Base-by-base conservation (phyloP, 495 filamentous ascomycete genomes). In the Neurospora terricola region DNA sequence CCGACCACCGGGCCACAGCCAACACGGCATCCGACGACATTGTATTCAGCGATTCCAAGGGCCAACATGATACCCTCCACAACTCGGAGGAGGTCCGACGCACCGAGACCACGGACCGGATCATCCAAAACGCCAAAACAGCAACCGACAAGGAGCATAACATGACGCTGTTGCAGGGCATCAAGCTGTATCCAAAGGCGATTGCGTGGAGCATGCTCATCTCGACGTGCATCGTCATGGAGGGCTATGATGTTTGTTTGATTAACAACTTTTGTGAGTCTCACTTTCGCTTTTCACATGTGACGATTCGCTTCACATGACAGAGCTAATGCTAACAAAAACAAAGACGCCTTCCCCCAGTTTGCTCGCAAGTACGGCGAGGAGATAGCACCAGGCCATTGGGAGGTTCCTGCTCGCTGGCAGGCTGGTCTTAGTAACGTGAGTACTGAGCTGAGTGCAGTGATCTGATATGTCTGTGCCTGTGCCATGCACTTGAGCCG, bases 351-450 rank as follows among this genome's bases (percentile, higher is more conserved):
- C 27, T 87, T 87, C 69, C 83, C 83, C 0, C 83, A 87, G 76
- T 94, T 93, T 84, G 91, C 90, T 76, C 80, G 80, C 73, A 92
- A 91, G 74, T 94, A 93, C 78, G 92, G 92, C 38, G 83, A 88
- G 71, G 76, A 82, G 75, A 72, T 86, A 14, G 66, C 83, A 2
- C 79, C 89, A 69, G 90, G 89, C n/a, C 76, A 80, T 4, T 93
- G 91, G 79, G 85, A 93, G 76, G 84, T 94, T 10, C 82, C 91
- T 18, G 91, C 92, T 16, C 78, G 89, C 73, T 95, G 92, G 92
- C 91, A 94, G 82, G 83, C 92, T 9, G 92, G 91, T 72, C 82
- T 95, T 43, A 91, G 89, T 73, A 94, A 94, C 77, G 92, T 86
- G 70, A 80, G 84, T 79, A 12, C 11, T 34, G 14, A 37, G 10